These are phyloP conservation scores for Metarhizium robertsii DNA, from an alignment of 2,329 filamentous ascomycete species.

Conservation along the genomic window DNA sequence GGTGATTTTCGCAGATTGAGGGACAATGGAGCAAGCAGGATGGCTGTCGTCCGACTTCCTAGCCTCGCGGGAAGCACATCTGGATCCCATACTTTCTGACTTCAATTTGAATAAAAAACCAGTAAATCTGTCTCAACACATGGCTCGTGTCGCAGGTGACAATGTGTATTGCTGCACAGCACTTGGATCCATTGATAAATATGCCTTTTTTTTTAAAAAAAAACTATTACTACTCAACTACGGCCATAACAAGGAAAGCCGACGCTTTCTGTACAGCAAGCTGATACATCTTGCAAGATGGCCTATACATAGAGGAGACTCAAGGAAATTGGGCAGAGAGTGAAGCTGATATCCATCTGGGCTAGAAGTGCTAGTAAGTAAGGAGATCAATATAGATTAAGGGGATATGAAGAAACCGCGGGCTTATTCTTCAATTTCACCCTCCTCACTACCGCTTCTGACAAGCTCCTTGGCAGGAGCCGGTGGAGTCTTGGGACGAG, in stretches of 20 bases:
- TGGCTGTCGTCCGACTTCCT: conserved; percentile 44
- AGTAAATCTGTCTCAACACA: not conserved
- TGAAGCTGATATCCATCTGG: not conserved
- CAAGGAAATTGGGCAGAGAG: not conserved
- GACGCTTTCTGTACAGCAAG: not conserved
- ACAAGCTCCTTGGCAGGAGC: conserved; percentile 36
- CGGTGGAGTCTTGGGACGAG: conserved; percentile 47
- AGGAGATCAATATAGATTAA: not conserved
- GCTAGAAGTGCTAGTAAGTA: conserved; percentile 5
- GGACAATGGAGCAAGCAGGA: conserved; percentile 53
- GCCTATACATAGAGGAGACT: not conserved
- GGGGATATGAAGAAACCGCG: not conserved
- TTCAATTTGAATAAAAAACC: conserved; percentile 1
- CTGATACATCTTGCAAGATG: not conserved
- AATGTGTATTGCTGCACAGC: not conserved
- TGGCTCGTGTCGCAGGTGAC: not conserved
- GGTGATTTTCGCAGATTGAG: conserved; percentile 38
- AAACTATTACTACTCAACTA: conserved; percentile 2
- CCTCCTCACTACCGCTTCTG: conserved; percentile 79
- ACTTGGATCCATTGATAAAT: not conserved
- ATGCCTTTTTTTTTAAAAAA: conserved; percentile 6
- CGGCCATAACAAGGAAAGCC: not conserved
- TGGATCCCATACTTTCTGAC: not conserved
- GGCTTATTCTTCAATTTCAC: conserved; percentile 74
- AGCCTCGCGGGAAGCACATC: conserved; percentile 26